Evolutionary conservation across 73 alveolate species (phyloP), one percentile per base, ranked within the genome.

Genomic region (Paramecium sexaurelia): DNA sequence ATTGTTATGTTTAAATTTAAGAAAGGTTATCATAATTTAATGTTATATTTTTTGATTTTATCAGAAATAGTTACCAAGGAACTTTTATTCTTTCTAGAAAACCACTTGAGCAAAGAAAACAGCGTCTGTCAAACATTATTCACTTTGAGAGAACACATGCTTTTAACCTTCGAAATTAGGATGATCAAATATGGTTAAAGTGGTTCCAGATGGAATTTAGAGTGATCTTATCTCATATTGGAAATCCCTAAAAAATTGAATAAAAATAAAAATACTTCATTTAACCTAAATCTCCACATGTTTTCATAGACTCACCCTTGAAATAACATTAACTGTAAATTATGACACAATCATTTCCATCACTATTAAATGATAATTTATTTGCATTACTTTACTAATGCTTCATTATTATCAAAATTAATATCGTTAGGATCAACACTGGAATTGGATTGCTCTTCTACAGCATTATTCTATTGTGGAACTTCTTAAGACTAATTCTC

Each of bases 81-180:
- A 61, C 43, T 61, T 61, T 32, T 61, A 61, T 61, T 61, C 83
- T 11, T 11, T 61, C 26, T 61, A 10, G 45, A 61, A 61, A 27
- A 61, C 86, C 56, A 71, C 35, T 37, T 71, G 29, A 71, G 86
- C 56, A 37, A 71, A 71, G 55, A 71, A 71, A 7, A 71, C 86
- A 71, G 86, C 86, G 15, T 32, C 56, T 71, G 51, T 33, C 55
- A 78, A 45, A 33, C 90, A 78, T 24, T 78, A 39, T 40, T 78
- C 68, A 78, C 90, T 78, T 78, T 32, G 55, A 19, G 90, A 78
- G 73, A 78, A 78, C 6, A 39, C 71, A 45, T 78, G 90, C 6
- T 78, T 78, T 24, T 45, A 32, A 19, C 90, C 90, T 45, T 78
- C 73, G 32, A 41, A 78, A 78, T 78, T 78, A 36, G 90, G 90